Percentiles rank a stretch among this genome's conserved stretches.
These are phyloP conservation scores for Otatea glauca DNA, from an alignment of 176 grass and related monocot genomes.

Conservation along the genomic window DNA sequence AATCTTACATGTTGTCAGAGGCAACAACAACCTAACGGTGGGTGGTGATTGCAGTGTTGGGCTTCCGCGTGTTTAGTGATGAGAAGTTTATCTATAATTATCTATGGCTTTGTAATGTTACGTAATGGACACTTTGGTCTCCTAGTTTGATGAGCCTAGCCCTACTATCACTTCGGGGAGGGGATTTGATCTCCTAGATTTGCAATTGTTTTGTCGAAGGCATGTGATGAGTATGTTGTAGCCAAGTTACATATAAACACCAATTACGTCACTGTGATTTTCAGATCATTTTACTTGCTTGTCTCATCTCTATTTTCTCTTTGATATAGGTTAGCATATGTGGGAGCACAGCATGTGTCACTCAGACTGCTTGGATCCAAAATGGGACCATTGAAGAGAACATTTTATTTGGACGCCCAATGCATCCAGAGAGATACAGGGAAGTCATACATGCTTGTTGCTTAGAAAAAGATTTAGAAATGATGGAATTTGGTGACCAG, in stretches of 20 bases:
- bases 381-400: constrained; percentile 75
- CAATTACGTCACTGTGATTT: background rate
- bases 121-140: background rate
- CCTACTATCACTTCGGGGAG: too few relatives aligned
- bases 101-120: background rate
- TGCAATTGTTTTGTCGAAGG: background rate
- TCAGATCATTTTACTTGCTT: background rate
- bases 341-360: constrained; percentile 70
- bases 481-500: constrained; percentile 81
- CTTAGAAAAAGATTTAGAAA: constrained; percentile 72
- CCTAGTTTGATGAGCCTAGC: too few relatives aligned
- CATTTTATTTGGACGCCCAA: constrained; percentile 72
- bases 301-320: constrained; percentile 13
- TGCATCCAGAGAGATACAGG: constrained; percentile 49
- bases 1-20: too few relatives aligned
- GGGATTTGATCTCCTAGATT: background rate
- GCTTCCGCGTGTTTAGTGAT: too few relatives aligned
- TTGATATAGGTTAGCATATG: constrained; percentile 57
- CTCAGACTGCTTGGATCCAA: constrained; percentile 70
- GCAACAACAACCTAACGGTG: too few relatives aligned
- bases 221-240: background rate
- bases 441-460: constrained; percentile 60
- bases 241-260: background rate
- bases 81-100: too few relatives aligned
- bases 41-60: background rate